A percentile compares a stretch with the other conserved stretches of the same genome.
phyloP scores from a whole-genome alignment of 192 early-diverging fungal species.

The Spizellomyces punctatus region DNA sequence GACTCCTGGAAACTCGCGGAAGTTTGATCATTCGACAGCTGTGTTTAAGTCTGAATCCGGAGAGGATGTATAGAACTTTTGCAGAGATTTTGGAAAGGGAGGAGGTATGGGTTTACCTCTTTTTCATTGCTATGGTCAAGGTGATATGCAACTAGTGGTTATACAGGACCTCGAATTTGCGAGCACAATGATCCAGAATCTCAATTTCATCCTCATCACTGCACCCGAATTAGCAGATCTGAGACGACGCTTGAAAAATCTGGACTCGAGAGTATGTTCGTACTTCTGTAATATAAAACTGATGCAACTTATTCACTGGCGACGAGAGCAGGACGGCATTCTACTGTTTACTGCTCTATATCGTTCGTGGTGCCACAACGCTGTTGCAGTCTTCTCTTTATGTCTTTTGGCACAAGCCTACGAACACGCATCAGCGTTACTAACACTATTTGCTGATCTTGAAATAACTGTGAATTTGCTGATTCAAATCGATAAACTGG shows the following conservation, averaged over 20 bases:
- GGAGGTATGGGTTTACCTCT: conserved; percentile 38
- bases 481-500: conserved; percentile 97
- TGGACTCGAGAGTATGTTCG: conserved; percentile 58
- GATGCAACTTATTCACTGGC: background rate
- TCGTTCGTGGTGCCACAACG: conserved; percentile 95
- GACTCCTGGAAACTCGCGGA: conserved; percentile 86
- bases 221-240: conserved; percentile 87
- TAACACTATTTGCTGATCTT: conserved; percentile 84
- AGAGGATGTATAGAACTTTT: conserved; percentile 86
- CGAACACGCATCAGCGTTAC: conserved; percentile 81
- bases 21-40: conserved; percentile 92
- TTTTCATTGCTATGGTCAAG: conserved; percentile 18
- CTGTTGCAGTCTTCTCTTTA: conserved; percentile 89
- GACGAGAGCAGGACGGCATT: conserved; percentile 23
- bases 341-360: conserved; percentile 84
- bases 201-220: conserved; percentile 96
- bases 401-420: conserved; percentile 98
- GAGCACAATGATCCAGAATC: conserved; percentile 95
- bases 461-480: conserved; percentile 94
- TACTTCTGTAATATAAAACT: conserved; percentile 20
- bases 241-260: conserved; percentile 74
- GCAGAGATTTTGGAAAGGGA: conserved; percentile 85
- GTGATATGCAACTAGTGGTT: conserved; percentile 28
- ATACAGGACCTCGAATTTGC: conserved; percentile 84
- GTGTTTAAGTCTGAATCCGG: conserved; percentile 86